phyloP scores from a whole-genome alignment of 371 early-diverging fungal species.

The Mucor lusitanicus region DNA sequence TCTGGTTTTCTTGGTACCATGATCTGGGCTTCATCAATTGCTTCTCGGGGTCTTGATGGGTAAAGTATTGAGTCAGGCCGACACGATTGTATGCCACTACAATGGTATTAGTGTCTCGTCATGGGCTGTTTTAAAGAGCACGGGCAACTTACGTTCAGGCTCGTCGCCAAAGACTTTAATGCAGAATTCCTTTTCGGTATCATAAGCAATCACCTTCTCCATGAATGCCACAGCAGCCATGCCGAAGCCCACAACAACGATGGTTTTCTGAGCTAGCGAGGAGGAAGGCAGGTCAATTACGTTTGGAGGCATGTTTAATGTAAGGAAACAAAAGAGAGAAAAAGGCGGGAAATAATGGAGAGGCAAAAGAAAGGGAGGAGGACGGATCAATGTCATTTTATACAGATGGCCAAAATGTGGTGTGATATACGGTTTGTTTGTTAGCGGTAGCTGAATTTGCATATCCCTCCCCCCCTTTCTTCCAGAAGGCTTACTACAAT shows the following conservation, averaged over 20 bases:
- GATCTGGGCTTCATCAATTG: conserved; percentile 45
- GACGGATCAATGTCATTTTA: not conserved
- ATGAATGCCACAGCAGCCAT: conserved; percentile 71
- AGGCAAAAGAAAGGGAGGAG: not conserved
- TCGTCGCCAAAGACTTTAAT: conserved; percentile 65
- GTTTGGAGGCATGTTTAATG: conserved; percentile 10
- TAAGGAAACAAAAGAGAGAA: not conserved
- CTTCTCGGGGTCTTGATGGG: conserved; percentile 51
- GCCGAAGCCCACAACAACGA: conserved; percentile 66
- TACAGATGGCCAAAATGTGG: not conserved
- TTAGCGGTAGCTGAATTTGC: not conserved
- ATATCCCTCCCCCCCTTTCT: not conserved
- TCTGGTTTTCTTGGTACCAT: conserved; percentile 58
- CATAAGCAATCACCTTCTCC: conserved; percentile 59
- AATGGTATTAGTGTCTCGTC: not conserved
- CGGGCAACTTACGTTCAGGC: conserved; percentile 33
- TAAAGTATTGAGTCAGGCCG: conserved; percentile 66
- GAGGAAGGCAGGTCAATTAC: not conserved
- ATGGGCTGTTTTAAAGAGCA: not conserved
- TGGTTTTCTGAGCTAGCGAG: conserved; percentile 5
- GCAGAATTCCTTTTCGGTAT: conserved; percentile 38
- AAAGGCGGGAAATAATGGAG: not conserved
- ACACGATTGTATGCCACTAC: conserved; percentile 63
- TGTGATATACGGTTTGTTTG: not conserved
- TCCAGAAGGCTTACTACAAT: not conserved